phyloP scores from a whole-genome alignment of 345 rosid genomes.

The Moricandia moricandioides region DNA sequence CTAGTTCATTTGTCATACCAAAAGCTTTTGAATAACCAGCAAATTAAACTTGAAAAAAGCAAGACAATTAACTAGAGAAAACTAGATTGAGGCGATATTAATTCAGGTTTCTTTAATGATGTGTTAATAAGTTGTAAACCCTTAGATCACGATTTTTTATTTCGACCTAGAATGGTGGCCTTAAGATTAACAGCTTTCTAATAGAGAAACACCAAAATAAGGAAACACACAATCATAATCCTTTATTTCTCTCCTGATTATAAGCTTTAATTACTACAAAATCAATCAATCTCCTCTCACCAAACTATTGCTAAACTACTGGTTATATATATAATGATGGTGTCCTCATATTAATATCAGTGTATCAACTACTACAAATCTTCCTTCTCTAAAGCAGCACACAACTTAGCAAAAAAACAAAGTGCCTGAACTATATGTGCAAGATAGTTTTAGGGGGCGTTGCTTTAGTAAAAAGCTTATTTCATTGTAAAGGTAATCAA shows the following conservation, averaged over 20 bases:
- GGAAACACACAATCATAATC: background rate
- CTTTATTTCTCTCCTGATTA: background rate
- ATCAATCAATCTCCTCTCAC: background rate
- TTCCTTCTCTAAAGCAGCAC: background rate
- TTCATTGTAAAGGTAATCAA: conserved; percentile 4
- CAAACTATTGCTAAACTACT: background rate
- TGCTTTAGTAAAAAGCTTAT: background rate
- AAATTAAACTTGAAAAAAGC: background rate
- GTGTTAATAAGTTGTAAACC: background rate
- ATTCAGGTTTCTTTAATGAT: background rate
- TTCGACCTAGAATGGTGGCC: background rate
- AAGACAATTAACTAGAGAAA: background rate
- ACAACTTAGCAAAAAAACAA: conserved; percentile 5
- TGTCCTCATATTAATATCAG: background rate
- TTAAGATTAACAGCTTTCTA: background rate
- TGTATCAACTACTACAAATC: background rate
- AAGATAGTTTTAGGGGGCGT: background rate
- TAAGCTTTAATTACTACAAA: conserved; percentile 8
- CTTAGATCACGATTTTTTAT: background rate
- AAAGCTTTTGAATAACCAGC: background rate
- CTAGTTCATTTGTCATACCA: background rate
- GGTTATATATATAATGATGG: background rate
- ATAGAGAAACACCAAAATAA: background rate
- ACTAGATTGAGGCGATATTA: background rate
- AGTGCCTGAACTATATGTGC: background rate